These are phyloP conservation scores for Pecoramyces ruminantium DNA, from an alignment of 192 early-diverging fungal species.

Conservation along the genomic window DNA sequence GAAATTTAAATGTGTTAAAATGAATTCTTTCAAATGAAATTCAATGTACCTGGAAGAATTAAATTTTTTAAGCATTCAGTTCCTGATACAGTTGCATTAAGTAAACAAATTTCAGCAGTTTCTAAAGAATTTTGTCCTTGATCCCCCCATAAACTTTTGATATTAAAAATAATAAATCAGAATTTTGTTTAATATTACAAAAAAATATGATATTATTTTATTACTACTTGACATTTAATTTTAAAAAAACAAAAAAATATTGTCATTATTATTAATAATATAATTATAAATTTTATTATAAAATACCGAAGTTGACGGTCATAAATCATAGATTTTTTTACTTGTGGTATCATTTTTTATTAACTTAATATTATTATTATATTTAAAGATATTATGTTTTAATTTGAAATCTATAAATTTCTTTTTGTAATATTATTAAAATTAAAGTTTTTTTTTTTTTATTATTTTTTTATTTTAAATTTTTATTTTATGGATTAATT, in stretches of 20 bases:
- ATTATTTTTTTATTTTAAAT: too few relatives aligned
- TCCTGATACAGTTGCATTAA: conserved; percentile 69
- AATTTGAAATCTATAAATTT: neutral
- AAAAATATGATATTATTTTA: too few relatives aligned
- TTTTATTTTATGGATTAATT: too few relatives aligned
- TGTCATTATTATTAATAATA: too few relatives aligned
- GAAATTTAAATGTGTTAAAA: too few relatives aligned
- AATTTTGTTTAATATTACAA: too few relatives aligned
- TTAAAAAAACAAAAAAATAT: too few relatives aligned
- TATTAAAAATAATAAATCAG: neutral
- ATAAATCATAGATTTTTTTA: neutral
- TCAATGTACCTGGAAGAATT: conserved; percentile 73
- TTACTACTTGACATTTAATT: too few relatives aligned
- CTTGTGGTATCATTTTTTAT: neutral
- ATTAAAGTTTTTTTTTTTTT: too few relatives aligned
- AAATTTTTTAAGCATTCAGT: conserved; percentile 91
- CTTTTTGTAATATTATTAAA: too few relatives aligned
- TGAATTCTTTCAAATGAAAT: neutral
- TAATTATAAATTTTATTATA: too few relatives aligned
- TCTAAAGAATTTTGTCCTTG: conserved; percentile 81
- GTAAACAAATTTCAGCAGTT: conserved; percentile 57
- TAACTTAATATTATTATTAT: too few relatives aligned
- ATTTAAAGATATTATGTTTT: neutral
- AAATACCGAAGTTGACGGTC: neutral
- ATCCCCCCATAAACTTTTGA: conserved; percentile 73